These are phyloP conservation scores for Heritiera fomes DNA, from an alignment of 345 rosid species.

Conservation along the genomic window DNA sequence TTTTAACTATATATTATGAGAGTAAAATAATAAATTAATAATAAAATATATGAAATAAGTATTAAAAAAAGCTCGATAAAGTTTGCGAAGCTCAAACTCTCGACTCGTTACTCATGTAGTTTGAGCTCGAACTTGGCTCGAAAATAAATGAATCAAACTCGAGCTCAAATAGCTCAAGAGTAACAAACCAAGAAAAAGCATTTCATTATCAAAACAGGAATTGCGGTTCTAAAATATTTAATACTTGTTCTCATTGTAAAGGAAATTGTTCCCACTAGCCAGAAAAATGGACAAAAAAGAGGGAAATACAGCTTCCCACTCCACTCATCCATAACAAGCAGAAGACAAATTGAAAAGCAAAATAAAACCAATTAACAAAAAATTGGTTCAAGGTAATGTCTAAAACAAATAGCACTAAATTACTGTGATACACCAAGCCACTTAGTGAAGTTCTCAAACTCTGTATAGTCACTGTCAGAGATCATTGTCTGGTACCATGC, in stretches of 20 bases:
- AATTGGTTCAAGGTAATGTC: not conserved
- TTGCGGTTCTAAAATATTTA: not conserved
- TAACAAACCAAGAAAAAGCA: not conserved
- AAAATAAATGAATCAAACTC: too few species aligned
- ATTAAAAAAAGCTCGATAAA: too few species aligned
- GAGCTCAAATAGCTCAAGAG: too few species aligned
- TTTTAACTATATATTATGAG: too few species aligned
- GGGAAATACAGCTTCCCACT: not conserved
- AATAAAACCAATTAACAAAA: slow-evolving; percentile 11
- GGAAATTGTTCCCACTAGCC: not conserved
- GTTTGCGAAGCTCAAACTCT: too few species aligned
- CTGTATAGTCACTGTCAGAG: slow-evolving; percentile 84
- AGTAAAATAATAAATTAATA: too few species aligned
- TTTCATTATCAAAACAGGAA: not conserved
- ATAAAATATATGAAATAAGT: too few species aligned
- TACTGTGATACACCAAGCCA: slow-evolving; percentile 79
- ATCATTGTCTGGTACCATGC: slow-evolving; percentile 93
- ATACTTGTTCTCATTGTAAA: not conserved
- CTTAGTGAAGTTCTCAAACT: slow-evolving; percentile 79
- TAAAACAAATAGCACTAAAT: slow-evolving; percentile 22
- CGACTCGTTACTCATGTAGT: too few species aligned
- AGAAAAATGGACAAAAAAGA: not conserved
- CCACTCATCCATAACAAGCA: slow-evolving; percentile 14
- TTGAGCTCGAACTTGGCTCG: too few species aligned
- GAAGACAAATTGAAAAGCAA: not conserved